A percentile compares a stretch with the other conserved stretches of the same genome.
These are phyloP conservation scores for Wickerhamiella hasegawae DNA, from an alignment of 805 yeast species.

Conservation along the genomic window DNA sequence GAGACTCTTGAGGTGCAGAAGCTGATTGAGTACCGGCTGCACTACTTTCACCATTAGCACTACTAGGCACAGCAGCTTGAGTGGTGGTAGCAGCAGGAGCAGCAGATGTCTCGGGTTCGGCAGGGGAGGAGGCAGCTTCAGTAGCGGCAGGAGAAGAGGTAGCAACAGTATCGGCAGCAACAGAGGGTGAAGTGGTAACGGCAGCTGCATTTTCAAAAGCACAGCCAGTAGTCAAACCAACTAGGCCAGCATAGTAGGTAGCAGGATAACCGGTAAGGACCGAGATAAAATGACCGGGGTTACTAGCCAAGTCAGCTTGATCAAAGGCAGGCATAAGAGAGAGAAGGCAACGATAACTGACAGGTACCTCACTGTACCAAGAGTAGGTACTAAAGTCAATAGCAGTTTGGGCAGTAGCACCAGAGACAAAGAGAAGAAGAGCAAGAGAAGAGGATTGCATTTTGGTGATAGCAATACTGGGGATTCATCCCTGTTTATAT, in stretches of 20 bases:
- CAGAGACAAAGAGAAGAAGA: constrained; percentile 1
- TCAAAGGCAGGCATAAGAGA: constrained; percentile 2
- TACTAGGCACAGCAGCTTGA: too few relatives aligned
- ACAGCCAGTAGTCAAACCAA: constrained; percentile 4
- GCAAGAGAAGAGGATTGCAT: background rate
- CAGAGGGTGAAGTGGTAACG: background rate
- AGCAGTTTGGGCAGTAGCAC: constrained; percentile 1
- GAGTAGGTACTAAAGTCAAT: constrained; percentile 3
- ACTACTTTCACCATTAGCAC: too few relatives aligned
- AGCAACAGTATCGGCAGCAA: background rate
- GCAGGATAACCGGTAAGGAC: constrained; percentile 1
- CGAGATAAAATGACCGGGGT: constrained; percentile 1
- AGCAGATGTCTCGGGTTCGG: background rate
- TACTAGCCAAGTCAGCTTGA: background rate
- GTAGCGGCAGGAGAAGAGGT: background rate
- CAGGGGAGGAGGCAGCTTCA: background rate
- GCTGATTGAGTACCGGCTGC: too few relatives aligned
- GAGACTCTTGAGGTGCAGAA: too few relatives aligned
- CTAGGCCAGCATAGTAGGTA: constrained; percentile 3
- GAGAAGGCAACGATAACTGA: constrained; percentile 3
- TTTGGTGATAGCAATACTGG: too few relatives aligned
- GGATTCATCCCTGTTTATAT: too few relatives aligned
- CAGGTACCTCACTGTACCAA: constrained; percentile 3
- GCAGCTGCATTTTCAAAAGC: constrained; percentile 1
- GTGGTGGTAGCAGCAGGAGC: too few relatives aligned